Base-by-base conservation (phyloP, 1,139 yeast genomes). In the Debaryomycetaceae sp. region DNA sequence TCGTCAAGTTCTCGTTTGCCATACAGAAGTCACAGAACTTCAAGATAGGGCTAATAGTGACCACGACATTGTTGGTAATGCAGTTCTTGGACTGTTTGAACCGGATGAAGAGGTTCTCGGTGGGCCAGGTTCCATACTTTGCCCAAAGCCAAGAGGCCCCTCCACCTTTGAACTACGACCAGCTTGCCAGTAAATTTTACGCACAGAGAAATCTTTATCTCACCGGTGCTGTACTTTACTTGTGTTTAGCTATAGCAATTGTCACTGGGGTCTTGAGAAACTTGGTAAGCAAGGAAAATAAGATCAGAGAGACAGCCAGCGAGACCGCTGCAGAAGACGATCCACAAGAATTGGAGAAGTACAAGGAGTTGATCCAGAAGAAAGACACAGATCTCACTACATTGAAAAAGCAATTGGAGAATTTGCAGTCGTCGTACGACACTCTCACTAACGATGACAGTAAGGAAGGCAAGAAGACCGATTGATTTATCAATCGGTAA, bases 171-270 rank as follows among this genome's bases (percentile, higher is more conserved):
- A 61, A 60, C 43, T 61, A 65, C 45, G 78, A 74, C 31, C 74
- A 68, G 57, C 63, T 72, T 58, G 78, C 78, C n/a, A 62, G 73
- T 45, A 80, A 81, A 53, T 84, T 86, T 52, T 83, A 83, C 55
- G 76, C 84, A 39, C 90, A 85, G 60, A 73, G 93, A 57, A 85
- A 85, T 55, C 68, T 84, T 51, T 84, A 85, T 60, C 75, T 85
- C 48, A 76, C 84, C 14, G 91, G 90, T 4, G 87, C 87, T 6
- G 83, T 84, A 4, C 61, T 84, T 50, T 84, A 83, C 60, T 74
- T 83, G 51, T 75, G 71, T 48, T 52, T 81, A 42, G 83, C 87
- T 5, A 80, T 83, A 45, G 73, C 72, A 43, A 82, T 85, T 6
- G 81, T 82, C 38, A 69, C 78, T 49, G 69, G 77, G 34, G 72